Base-by-base conservation (phyloP, 257 asterid genomes). In the Rauvolfia tetraphylla region DNA sequence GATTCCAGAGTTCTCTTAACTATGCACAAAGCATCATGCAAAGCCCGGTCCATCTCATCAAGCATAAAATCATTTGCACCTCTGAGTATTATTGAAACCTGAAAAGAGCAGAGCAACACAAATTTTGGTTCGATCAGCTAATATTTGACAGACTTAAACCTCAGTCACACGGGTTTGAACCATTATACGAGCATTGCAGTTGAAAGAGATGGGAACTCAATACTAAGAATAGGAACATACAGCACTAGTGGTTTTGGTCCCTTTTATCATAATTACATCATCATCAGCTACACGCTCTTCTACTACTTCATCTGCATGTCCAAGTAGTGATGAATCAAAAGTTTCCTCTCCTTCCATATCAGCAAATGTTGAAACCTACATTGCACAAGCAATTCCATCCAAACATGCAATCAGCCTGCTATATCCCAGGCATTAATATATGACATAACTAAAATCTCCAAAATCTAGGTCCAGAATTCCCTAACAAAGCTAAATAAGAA, bases 301-400 rank as follows among this genome's bases (percentile, higher is more conserved):
- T 83, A 88, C 93, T 71, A 93, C 98, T 88, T 93, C 98, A 73
- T 91, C 96, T 31, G 98, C 97, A 63, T 78, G 79, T 79, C 98
- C 98, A 69, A 93, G 87, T 80, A 90, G 76, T 67, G 98, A 90
- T 23, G 96, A 73, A 83, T 93, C 98, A 79, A 90, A 91, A 70
- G 98, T 90, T 89, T 93, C 98, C 49, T 90, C 98, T 72, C 98
- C 98, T 85, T 93, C 98, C 96, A 90, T 91, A 81, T 91, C 98
- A 3, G 98, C 98, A 75, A 93, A 91, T 36, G 97, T 93, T 22
- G 97, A 93, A 70, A 93, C 93, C 98, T 93, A 84, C 44, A 80
- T 9, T 69, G 71, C 42, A 77, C 72, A 27, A 76, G 74, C 57
- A 62, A 65, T 76, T 58, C 11, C 57, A 75, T 65, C 49, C 48